Evolutionary conservation across 2,329 filamentous ascomycete genomes (phyloP).

Genomic region (Orbilia oligospora): DNA sequence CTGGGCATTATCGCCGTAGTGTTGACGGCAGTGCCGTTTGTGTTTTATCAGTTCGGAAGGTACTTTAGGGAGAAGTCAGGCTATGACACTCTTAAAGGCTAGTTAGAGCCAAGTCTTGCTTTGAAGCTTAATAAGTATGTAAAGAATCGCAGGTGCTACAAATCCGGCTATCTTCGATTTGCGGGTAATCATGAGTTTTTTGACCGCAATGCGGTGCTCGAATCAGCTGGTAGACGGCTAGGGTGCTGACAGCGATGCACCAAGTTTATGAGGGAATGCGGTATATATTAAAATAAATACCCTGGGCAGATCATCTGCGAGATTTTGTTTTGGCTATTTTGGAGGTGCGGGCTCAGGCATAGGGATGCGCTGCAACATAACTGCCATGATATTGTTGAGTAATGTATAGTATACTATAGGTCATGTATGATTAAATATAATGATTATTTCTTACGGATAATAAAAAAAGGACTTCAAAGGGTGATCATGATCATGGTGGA

Average conservation of each 20-base stretch:
- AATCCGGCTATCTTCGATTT: neutral
- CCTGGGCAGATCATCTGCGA: constrained; percentile 48
- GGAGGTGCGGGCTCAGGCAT: constrained; percentile 20
- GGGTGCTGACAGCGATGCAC: neutral
- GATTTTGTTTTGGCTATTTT: constrained; percentile 56
- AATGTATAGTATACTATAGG: constrained; percentile 34
- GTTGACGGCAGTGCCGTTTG: constrained; percentile 72
- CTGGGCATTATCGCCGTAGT: constrained; percentile 69
- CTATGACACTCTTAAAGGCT: constrained; percentile 56
- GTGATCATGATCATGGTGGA: neutral
- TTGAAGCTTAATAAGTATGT: neutral
- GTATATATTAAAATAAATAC: constrained; percentile 53
- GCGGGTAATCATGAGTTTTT: neutral
- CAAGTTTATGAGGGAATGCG: constrained; percentile 29
- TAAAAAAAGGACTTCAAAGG: neutral
- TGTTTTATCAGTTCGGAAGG: constrained; percentile 71
- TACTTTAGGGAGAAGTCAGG: constrained; percentile 64
- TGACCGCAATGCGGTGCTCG: constrained; percentile 12
- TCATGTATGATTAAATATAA: constrained; percentile 6
- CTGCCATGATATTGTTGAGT: constrained; percentile 11
- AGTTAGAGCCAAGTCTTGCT: neutral
- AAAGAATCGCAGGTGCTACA: neutral
- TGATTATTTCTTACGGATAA: neutral
- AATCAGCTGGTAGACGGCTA: constrained; percentile 3
- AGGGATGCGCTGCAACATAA: constrained; percentile 1